Conservation (phyloP, 2,329 filamentous ascomycete species). For the Diaporthe batatas region DNA sequence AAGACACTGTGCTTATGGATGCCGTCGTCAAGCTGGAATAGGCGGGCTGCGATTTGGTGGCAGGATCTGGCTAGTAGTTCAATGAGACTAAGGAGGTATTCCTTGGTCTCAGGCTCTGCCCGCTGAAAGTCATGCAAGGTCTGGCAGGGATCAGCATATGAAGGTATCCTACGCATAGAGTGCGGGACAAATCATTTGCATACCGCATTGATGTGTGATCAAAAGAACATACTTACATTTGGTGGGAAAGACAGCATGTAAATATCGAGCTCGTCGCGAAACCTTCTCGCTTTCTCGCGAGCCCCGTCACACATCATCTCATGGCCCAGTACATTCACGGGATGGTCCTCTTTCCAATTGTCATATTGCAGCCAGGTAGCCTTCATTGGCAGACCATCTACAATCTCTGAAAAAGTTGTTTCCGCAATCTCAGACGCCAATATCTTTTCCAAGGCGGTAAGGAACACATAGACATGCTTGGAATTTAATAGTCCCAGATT, state of each 20-base stretch:
- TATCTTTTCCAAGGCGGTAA: neutral
- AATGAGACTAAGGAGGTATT: neutral
- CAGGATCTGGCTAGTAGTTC: neutral
- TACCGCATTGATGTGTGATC: no score
- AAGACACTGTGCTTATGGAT: constrained; percentile 1
- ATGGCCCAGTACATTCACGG: neutral
- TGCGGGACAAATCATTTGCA: no score
- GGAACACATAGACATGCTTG: neutral
- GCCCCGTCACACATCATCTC: neutral
- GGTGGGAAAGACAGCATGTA: neutral
- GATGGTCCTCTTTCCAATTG: neutral
- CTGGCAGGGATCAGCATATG: neutral
- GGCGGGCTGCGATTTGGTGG: neutral
- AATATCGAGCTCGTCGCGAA: neutral
- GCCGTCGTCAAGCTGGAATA: neutral
- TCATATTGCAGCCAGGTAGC: neutral
- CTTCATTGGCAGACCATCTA: neutral
- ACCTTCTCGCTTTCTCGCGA: neutral
- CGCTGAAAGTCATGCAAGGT: neutral
- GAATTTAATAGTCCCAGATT: neutral
- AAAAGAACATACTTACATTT: neutral
- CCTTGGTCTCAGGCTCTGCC: neutral
- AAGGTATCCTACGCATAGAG: no score
- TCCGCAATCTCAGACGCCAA: neutral
- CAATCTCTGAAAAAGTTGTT: neutral